These are phyloP conservation scores for Metschnikowia anglica DNA, from an alignment of 805 yeast genomes.

Conservation along the genomic window DNA sequence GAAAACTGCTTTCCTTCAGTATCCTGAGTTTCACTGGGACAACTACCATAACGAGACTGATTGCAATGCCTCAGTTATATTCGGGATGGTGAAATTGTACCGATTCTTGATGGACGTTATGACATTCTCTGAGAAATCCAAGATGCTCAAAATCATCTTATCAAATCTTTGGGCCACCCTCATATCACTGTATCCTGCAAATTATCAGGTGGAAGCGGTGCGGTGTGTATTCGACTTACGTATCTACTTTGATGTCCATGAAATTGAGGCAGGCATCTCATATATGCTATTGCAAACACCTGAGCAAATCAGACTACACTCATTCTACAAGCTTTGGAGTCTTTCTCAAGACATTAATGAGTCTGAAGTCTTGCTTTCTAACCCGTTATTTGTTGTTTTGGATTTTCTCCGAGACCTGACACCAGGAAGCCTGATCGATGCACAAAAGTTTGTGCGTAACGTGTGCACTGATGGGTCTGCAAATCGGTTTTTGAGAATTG, in stretches of 20 bases:
- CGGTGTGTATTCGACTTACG: conserved; percentile 62
- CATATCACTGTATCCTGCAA: conserved; percentile 45
- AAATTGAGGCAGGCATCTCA: conserved; percentile 73
- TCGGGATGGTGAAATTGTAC: conserved; percentile 40
- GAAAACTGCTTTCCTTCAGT: conserved; percentile 17
- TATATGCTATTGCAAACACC: conserved; percentile 47
- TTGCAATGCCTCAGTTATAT: conserved; percentile 1
- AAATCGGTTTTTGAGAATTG: conserved; percentile 59
- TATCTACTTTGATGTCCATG: conserved; percentile 47
- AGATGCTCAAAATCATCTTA: conserved; percentile 41
- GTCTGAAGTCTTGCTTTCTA: conserved; percentile 47
- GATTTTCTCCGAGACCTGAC: conserved; percentile 40
- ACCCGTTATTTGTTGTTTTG: conserved; percentile 66
- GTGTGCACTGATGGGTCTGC: conserved; percentile 52
- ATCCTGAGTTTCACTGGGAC: conserved; percentile 5
- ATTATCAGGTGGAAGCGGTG: conserved; percentile 69
- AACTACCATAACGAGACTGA: background rate
- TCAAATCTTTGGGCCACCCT: conserved; percentile 57
- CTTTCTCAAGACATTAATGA: conserved; percentile 58
- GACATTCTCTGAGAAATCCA: conserved; percentile 33
- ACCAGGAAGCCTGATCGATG: conserved; percentile 25
- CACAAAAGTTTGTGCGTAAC: conserved; percentile 50
- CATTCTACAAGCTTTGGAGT: conserved; percentile 70
- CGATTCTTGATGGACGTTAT: conserved; percentile 32
- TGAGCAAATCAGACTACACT: conserved; percentile 38